Base-by-base conservation (phyloP, 2,329 filamentous ascomycete species). In the Aureobasidium namibiae region DNA sequence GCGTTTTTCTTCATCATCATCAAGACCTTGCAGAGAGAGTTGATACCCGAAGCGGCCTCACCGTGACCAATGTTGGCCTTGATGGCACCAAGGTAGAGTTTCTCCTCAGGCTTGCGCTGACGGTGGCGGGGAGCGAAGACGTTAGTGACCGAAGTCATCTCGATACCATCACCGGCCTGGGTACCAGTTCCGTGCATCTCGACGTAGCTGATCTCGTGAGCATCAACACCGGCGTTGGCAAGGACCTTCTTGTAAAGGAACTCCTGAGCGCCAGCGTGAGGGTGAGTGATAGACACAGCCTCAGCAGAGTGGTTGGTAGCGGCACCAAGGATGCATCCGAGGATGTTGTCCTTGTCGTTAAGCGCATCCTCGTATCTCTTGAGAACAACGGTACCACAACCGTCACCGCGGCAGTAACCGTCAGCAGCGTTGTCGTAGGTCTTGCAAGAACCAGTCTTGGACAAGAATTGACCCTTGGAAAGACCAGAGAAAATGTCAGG, bases 131-230 rank as follows among this genome's bases (percentile, higher is more conserved):
- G 79, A 45, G 82, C 83, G 65, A 87, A 87, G 21, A 81, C 76
- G 50, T 81, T 78, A 23, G 85, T 83, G 50, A 95, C 87, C 0
- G 87, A 90, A 1, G 83, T 78, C 86, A 92, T 92, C 70, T 96
- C 91, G 4, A 84, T 87, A 8, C 84, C 85, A 67, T 95, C 90
- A 62, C 89, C 90, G 33, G 88, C 89, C 71, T 94, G 89, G 0
- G 89, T 95, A 33, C 90, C 90, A 2, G 90, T 95, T 14, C 89
- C 90, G 70, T 95, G 90, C 85, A 94, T 90, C 73, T 95, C 90
- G 9, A 95, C 85, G 67, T 92, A 95, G 71, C 85, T 85, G 50
- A 95, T 81, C 63, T 92, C 87, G 53, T 84, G 80, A 1, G 89
- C 87, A 67, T 92, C 85, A 23, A 94, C 80, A 61, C 87, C 86